Percentiles rank a stretch among this genome's conserved stretches.
Conservation (phyloP, 176 grass and related monocot genomes). For the barley (Hordeum vulgare) region MorexV3_pseudomolecules_assembly NC_058522.1:34877945-34878444, state of each 20-base stretch:
- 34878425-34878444: conserved; percentile 69
- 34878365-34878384: background rate
- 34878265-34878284: conserved; percentile 31
- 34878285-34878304: background rate
- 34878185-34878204: conserved; percentile 63
- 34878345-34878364: conserved; percentile 25
- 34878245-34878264: conserved; percentile 34
- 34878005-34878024: background rate
- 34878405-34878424: conserved; percentile 21
- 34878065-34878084: conserved; percentile 55
- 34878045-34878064: no score
- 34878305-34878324: background rate
- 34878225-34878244: conserved; percentile 44
- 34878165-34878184: conserved; percentile 87
- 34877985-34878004: conserved; percentile 39
- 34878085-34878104: conserved; percentile 69
- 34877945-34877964: conserved; percentile 57
- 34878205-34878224: conserved; percentile 40
- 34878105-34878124: conserved; percentile 64
- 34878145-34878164: conserved; percentile 75
- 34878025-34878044: no score
- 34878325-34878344: conserved; percentile 40
- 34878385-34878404: no score
- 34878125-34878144: conserved; percentile 91
- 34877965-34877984: conserved; percentile 62